phyloP scores from a whole-genome alignment of 257 asterid species.

The Nicotiana paniculata region DNA sequence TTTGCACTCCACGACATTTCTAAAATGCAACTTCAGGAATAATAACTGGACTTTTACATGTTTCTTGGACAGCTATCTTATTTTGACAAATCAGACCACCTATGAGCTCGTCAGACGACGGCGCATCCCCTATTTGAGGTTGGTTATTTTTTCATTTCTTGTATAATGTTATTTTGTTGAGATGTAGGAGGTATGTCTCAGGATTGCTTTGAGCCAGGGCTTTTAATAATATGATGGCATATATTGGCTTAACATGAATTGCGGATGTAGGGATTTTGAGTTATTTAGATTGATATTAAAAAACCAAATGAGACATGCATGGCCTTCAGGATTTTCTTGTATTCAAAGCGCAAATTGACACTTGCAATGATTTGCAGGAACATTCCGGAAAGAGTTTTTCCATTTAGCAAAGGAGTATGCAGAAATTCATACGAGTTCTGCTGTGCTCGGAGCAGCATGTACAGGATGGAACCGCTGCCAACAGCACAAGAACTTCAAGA shows the following conservation, averaged over 20 bases:
- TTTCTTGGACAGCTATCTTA: conserved; percentile 65
- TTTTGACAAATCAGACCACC: conserved; percentile 88
- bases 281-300: background rate
- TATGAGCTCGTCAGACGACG: conserved; percentile 82
- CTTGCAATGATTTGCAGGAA: conserved; percentile 41
- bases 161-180: background rate
- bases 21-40: background rate
- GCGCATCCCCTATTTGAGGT: conserved; percentile 82
- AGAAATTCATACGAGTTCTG: conserved; percentile 70
- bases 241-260: background rate
- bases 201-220: background rate
- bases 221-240: background rate
- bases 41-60: background rate
- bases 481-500: conserved; percentile 55
- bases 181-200: background rate
- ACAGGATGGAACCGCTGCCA: conserved; percentile 70
- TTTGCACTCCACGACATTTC: background rate
- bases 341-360: background rate
- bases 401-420: conserved; percentile 77
- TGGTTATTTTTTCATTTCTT: conserved; percentile 13
- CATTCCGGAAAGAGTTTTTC: conserved; percentile 73
- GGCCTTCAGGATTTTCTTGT: background rate
- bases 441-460: conserved; percentile 39
- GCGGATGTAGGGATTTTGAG: background rate
- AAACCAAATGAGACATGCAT: background rate